Evolutionary conservation across 352 stramenopile species (phyloP), one percentile per base, ranked within the genome.

Genomic region (Globisporangium nagaii): DNA sequence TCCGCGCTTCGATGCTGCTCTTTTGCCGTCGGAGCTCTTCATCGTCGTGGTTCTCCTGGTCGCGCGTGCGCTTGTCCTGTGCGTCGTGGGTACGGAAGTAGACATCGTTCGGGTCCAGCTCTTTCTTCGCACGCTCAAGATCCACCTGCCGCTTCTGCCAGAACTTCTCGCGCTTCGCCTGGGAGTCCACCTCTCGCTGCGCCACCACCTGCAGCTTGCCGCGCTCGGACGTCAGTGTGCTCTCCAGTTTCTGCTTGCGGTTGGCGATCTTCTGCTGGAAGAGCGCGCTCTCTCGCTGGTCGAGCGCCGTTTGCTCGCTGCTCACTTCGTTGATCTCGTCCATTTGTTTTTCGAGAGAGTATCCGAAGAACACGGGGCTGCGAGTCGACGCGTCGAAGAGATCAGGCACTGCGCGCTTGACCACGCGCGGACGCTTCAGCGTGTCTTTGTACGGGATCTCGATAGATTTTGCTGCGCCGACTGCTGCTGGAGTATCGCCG

Each of bases 331-430:
- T 64, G 13, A 87, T 56, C 31, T 70, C 61, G 35, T 84, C 71
- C 2, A 32, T 62, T 4, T 68, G 57, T 17, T 75, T 84, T 34
- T 78, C 62, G 3, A 65, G 59, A 0, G 72, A 69, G 47, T 88
- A 91, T 1, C 83, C 79, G 52, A 93, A 93, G 58, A 89, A 91
- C 4, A 88, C 62, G 0, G 80, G 80, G 46, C 64, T 88, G 24
- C 78, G 62, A 7, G 57, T 64, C 2, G 64, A 48, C 10, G 73
- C 41, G 40, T 93, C 66, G 36, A 87, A 89, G 4, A 56, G 40
- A 0, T 67, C 31, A 6, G 78, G 74, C 13, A 86, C 43, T 0
- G 32, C 31, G 1, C 74, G 73, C 42, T 85, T 80, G 41, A 86
- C 67, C 36, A 86, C 56, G 24, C 75, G 70, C 13, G 75, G 66